Evolutionary conservation across 441 rosid genomes (phyloP).

Genomic region (Geranium incanum): DNA sequence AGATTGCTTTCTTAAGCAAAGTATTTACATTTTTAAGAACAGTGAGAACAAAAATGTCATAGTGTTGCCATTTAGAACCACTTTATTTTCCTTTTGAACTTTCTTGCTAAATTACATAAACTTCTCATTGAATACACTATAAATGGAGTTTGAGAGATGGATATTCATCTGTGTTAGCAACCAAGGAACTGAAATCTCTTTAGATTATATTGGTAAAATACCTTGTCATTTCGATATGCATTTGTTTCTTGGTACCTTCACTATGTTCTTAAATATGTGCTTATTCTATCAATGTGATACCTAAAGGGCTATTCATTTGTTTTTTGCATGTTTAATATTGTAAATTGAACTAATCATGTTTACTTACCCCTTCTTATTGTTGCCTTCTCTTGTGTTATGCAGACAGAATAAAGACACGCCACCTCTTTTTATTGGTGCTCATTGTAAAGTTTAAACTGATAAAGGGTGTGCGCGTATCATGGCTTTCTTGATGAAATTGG

Average conservation of each 20-base stretch:
- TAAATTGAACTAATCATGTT: background rate
- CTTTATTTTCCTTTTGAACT: background rate
- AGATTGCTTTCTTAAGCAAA: background rate
- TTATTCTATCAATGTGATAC: background rate
- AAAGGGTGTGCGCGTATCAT: background rate
- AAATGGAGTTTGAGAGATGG: background rate
- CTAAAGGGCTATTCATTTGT: background rate
- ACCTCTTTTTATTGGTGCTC: conserved; percentile 6
- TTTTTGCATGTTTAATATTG: conserved; percentile 2
- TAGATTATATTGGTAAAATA: background rate
- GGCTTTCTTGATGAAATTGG: conserved; percentile 18
- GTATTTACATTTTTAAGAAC: background rate
- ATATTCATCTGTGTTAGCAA: background rate
- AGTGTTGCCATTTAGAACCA: background rate
- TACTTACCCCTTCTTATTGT: background rate
- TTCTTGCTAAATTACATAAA: background rate
- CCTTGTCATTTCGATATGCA: background rate
- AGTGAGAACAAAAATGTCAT: background rate
- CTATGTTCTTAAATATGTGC: background rate
- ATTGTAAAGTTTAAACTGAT: conserved; percentile 14
- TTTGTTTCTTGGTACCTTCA: background rate
- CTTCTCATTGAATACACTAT: background rate
- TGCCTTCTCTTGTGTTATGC: conserved; percentile 2
- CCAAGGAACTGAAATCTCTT: background rate
- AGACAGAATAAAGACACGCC: conserved; percentile 9